Evolutionary conservation across 2,329 filamentous ascomycete genomes (phyloP).

Genomic region (Botryotinia convoluta): DNA sequence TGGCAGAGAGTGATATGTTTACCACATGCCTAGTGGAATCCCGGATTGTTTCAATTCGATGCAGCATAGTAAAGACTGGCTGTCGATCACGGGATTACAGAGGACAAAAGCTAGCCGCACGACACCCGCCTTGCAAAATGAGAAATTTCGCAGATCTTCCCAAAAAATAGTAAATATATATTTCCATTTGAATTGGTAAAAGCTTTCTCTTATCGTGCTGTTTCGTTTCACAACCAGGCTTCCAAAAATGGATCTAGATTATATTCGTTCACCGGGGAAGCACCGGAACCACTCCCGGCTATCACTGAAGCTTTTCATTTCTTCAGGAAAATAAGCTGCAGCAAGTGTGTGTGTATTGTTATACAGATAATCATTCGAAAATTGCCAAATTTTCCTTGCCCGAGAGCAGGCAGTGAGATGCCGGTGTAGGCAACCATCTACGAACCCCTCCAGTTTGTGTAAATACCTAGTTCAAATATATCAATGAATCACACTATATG

Average conservation of each 20-base stretch:
- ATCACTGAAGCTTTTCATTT: background rate
- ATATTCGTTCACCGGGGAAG: background rate
- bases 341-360: background rate
- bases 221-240: constrained; percentile 3
- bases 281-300: background rate
- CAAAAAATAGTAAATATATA: background rate
- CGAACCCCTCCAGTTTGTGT: background rate
- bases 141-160: background rate
- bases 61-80: background rate
- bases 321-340: background rate
- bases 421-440: background rate
- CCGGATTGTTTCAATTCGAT: background rate
- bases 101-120: background rate
- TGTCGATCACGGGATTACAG: background rate
- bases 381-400: background rate
- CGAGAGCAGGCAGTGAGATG: background rate
- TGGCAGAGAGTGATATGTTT: background rate
- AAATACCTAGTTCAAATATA: background rate
- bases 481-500: background rate
- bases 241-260: background rate
- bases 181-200: background rate
- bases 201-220: background rate
- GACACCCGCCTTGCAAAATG: background rate
- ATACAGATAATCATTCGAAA: background rate
- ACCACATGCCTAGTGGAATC: background rate